Evolutionary conservation across 1,139 yeast species (phyloP).

Genomic region (Taiozyma sp.): DNA sequence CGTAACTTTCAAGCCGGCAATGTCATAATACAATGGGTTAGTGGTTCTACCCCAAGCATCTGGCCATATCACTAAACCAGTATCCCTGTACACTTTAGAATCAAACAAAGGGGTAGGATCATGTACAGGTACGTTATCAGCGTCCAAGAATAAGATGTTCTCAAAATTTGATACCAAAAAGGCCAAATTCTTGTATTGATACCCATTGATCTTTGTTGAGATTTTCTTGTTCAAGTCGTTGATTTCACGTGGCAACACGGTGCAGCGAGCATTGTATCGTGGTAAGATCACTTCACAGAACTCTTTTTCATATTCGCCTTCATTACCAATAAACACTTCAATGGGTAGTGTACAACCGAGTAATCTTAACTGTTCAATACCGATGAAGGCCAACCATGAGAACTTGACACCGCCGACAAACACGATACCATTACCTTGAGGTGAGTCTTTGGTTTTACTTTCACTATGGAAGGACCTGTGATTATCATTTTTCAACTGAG

Average conservation of each 20-base stretch:
- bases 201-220: constrained; percentile 43
- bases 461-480: constrained; percentile 12
- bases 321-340: constrained; percentile 55
- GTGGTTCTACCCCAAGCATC: constrained; percentile 67
- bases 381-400: constrained; percentile 49
- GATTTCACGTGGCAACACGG: constrained; percentile 26
- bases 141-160: constrained; percentile 57
- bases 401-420: constrained; percentile 61
- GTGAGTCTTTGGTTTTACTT: not conserved
- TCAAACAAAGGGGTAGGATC: constrained; percentile 49
- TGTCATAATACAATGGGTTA: constrained; percentile 53
- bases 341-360: constrained; percentile 53
- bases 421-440: constrained; percentile 46
- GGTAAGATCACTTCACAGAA: constrained; percentile 53
- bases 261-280: constrained; percentile 49
- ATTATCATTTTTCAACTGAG: constrained; percentile 13
- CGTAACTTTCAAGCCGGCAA: constrained; percentile 40
- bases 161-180: constrained; percentile 55
- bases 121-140: constrained; percentile 59
- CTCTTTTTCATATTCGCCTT: constrained; percentile 43
- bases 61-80: constrained; percentile 57
- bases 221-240: constrained; percentile 31
- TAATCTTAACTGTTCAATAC: constrained; percentile 47
- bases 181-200: constrained; percentile 61
- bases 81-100: constrained; percentile 28